A percentile compares a stretch with the other conserved stretches of the same genome.
phyloP scores from a whole-genome alignment of 169 alveolate species.

The Plasmodium berghei region DNA sequence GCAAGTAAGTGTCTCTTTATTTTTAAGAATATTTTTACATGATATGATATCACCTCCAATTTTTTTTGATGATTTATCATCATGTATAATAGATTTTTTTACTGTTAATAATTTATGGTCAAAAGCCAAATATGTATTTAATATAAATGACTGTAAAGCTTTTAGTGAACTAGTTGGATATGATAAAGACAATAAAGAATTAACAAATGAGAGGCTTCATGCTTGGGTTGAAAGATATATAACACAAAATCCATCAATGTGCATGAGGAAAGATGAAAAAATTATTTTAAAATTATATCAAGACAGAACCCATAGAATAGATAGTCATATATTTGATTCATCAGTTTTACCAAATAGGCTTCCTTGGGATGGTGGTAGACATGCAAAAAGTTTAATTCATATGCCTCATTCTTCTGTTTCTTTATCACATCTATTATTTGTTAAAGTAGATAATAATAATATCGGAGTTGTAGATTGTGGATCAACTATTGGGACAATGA shows the following conservation, averaged over 20 bases:
- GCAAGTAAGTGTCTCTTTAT: constrained; percentile 82
- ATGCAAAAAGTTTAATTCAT: constrained; percentile 89
- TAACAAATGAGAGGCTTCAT: constrained; percentile 79
- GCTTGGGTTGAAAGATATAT: constrained; percentile 85
- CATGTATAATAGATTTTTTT: constrained; percentile 84
- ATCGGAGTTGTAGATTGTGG: constrained; percentile 90
- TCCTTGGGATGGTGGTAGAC: constrained; percentile 95
- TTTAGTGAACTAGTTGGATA: constrained; percentile 81
- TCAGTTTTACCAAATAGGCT: constrained; percentile 81
- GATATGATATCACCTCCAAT: constrained; percentile 84
- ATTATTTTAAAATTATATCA: constrained; percentile 79
- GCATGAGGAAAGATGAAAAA: constrained; percentile 78
- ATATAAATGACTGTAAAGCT: constrained; percentile 80
- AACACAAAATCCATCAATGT: constrained; percentile 80
- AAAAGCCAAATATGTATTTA: constrained; percentile 84
- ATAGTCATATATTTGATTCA: constrained; percentile 81
- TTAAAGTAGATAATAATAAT: constrained; percentile 78
- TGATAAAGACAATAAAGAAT: constrained; percentile 66
- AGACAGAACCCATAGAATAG: constrained; percentile 85
- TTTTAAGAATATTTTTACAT: constrained; percentile 82
- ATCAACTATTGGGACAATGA: constrained; percentile 93
- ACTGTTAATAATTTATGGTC: constrained; percentile 80
- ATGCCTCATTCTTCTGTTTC: constrained; percentile 93
- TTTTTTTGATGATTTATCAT: constrained; percentile 86
- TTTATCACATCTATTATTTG: constrained; percentile 88